These are phyloP conservation scores for Leishmania martiniquensis DNA, from an alignment of 208 protist genomes.

Conservation along the genomic window DNA sequence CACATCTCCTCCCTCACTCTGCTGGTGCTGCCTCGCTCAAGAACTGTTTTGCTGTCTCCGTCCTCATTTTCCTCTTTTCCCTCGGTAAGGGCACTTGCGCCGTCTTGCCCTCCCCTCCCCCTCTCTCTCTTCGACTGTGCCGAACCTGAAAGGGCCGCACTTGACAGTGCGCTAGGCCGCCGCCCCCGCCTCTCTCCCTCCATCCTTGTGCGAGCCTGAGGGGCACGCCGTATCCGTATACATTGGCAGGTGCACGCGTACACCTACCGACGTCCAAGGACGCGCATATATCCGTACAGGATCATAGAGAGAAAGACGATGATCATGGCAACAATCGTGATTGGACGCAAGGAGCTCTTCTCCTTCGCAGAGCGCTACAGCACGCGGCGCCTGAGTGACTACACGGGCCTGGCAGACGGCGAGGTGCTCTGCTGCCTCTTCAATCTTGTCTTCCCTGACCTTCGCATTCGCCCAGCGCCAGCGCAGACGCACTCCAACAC, in stretches of 20 bases:
- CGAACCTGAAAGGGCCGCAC: background rate
- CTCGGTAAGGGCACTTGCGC: background rate
- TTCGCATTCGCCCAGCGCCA: conserved; percentile 54
- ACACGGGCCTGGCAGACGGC: conserved; percentile 58
- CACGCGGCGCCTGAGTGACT: conserved; percentile 51
- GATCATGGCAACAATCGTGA: conserved; percentile 37
- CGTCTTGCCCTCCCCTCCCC: background rate
- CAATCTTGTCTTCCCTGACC: conserved; percentile 64
- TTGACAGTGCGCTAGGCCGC: background rate
- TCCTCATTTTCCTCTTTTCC: no score
- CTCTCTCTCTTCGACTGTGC: background rate
- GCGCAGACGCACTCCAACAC: conserved; percentile 64
- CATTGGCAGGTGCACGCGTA: background rate
- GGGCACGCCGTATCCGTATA: background rate
- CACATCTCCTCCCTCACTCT: background rate
- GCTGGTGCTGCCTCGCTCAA: background rate
- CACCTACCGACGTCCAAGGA: background rate
- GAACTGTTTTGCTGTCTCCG: background rate
- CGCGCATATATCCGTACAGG: background rate
- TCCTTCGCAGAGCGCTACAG: conserved; percentile 83
- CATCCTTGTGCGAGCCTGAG: background rate
- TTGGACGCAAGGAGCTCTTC: conserved; percentile 81
- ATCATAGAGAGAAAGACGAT: background rate
- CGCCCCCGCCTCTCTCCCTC: background rate
- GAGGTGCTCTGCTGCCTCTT: conserved; percentile 69